A percentile compares a stretch with the other conserved stretches of the same genome.
Conservation (phyloP, 148 eudicot species). For the Bassia scoparia region DNA sequence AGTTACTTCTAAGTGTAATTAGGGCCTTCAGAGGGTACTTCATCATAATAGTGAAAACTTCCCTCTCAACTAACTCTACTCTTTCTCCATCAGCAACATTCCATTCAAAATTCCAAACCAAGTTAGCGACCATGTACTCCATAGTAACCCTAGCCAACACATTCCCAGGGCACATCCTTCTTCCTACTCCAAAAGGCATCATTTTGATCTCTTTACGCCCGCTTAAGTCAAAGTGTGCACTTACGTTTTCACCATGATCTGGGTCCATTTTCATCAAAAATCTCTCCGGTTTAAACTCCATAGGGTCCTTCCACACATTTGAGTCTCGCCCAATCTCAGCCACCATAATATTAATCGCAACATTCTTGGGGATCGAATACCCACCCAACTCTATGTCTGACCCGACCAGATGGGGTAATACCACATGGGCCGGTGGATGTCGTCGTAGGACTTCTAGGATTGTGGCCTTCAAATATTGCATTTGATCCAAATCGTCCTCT, state of each 20-base stretch:
- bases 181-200: conserved; percentile 77
- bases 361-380: conserved; percentile 13
- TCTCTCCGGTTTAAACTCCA: conserved; percentile 21
- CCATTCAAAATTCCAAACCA: conserved; percentile 60
- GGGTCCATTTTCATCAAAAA: background rate
- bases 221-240: background rate
- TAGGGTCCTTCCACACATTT: conserved; percentile 15
- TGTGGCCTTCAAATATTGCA: conserved; percentile 18
- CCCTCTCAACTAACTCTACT: conserved; percentile 50
- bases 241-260: background rate
- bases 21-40: conserved; percentile 46
- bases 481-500: conserved; percentile 11
- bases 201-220: conserved; percentile 62
- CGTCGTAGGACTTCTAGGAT: conserved; percentile 17
- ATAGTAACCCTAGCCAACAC: conserved; percentile 55
- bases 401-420: conserved; percentile 3
- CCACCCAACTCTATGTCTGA: conserved; percentile 11
- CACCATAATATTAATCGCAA: conserved; percentile 5
- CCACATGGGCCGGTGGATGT: conserved; percentile 21
- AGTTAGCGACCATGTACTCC: conserved; percentile 62
- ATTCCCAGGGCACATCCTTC: conserved; percentile 56
- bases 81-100: conserved; percentile 16
- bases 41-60: conserved; percentile 50
- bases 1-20: conserved; percentile 21
- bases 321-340: conserved; percentile 21